Evolutionary conservation across 2,329 filamentous ascomycete genomes (phyloP).

Genomic region (Trichoderma guizhouense): DNA sequence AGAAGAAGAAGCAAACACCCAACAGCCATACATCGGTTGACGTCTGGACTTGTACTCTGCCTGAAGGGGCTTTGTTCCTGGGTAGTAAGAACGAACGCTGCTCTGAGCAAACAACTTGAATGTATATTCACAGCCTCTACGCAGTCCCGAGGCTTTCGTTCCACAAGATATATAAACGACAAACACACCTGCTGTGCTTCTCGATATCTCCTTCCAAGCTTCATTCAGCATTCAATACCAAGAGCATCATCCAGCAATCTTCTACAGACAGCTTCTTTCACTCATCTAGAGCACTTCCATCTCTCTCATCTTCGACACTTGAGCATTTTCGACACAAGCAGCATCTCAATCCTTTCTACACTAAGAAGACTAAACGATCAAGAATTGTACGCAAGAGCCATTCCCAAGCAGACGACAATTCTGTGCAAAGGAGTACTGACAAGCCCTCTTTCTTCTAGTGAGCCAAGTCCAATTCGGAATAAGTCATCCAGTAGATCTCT

Average conservation of each 20-base stretch:
- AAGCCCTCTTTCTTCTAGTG: not conserved
- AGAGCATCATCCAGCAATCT: not conserved
- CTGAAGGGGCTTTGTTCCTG: constrained; percentile 17
- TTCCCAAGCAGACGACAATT: not conserved
- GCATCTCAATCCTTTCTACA: not conserved
- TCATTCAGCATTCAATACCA: constrained; percentile 5
- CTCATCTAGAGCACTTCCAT: not conserved
- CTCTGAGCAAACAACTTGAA: constrained; percentile 16
- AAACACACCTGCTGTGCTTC: constrained; percentile 13
- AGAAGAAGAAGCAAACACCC: constrained; percentile 19
- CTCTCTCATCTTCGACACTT: not conserved
- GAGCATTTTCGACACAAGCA: not conserved
- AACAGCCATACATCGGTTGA: constrained; percentile 22
- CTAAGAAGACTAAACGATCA: not conserved
- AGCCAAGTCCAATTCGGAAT: not conserved
- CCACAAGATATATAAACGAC: constrained; percentile 19
- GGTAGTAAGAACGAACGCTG: constrained; percentile 11
- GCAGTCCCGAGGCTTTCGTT: constrained; percentile 13
- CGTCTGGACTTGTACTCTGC: constrained; percentile 16
- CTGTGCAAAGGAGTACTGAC: not conserved
- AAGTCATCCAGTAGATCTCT: not conserved
- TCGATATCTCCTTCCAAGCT: constrained; percentile 11
- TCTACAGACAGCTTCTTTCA: not conserved
- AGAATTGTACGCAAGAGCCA: not conserved
- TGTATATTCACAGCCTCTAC: constrained; percentile 17